A percentile compares a stretch with the other conserved stretches of the same genome.
phyloP scores from a whole-genome alignment of 192 early-diverging fungal species.

The Linnemannia exigua region DNA sequence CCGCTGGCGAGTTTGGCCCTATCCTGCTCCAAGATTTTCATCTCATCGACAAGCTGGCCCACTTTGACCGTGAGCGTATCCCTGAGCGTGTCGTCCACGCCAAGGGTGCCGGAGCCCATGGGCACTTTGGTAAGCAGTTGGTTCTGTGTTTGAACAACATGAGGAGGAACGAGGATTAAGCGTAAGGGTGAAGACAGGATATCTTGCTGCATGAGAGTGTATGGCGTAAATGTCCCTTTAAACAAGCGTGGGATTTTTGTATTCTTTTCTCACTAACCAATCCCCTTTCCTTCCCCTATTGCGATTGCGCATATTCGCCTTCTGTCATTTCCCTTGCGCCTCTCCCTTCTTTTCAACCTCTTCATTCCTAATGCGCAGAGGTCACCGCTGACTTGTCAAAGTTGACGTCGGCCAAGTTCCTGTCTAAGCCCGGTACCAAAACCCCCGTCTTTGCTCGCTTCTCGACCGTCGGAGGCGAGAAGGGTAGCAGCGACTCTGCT shows the following conservation, averaged over 20 bases:
- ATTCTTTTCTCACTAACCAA: background rate
- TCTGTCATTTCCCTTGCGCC: background rate
- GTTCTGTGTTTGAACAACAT: background rate
- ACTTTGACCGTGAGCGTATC: constrained; percentile 85
- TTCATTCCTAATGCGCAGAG: constrained; percentile 61
- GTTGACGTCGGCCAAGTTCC: constrained; percentile 81
- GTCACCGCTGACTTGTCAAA: constrained; percentile 78
- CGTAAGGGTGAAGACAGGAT: background rate
- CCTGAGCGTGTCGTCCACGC: constrained; percentile 88
- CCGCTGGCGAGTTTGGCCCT: constrained; percentile 77
- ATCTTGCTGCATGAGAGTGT: too few relatives aligned
- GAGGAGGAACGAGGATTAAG: background rate
- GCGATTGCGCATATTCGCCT: background rate
- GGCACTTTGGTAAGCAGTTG: constrained; percentile 71
- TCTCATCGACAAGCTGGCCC: constrained; percentile 82
- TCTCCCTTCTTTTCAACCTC: background rate
- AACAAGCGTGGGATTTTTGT: background rate
- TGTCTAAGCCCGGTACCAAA: constrained; percentile 78
- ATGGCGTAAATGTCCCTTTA: background rate
- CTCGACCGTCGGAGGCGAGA: constrained; percentile 85
- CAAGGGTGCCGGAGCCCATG: constrained; percentile 84
- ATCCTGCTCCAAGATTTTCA: constrained; percentile 82
- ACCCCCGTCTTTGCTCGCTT: constrained; percentile 88
- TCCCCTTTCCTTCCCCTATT: background rate
- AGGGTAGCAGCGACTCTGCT: constrained; percentile 80